Conservation (phyloP, 2,329 filamentous ascomycete species). For the Plectosphaerella sp. region DNA sequence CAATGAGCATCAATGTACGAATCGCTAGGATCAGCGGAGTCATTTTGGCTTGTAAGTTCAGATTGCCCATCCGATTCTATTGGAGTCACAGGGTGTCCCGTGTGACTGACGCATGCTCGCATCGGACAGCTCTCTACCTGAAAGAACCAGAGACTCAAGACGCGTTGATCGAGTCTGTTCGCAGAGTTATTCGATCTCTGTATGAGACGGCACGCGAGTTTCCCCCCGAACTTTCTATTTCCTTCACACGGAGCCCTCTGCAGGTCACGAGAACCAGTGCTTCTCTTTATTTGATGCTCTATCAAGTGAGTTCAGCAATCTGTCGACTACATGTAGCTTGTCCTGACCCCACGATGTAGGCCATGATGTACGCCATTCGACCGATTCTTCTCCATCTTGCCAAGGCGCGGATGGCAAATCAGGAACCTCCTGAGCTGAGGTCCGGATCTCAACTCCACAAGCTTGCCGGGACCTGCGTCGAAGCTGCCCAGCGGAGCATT, state of each 20-base stretch:
- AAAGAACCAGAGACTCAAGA: background rate
- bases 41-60: background rate
- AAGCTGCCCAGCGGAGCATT: background rate
- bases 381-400: background rate
- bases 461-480: background rate
- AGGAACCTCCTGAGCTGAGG: background rate
- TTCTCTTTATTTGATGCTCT: constrained; percentile 1
- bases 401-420: background rate
- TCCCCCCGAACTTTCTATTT: background rate
- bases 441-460: background rate
- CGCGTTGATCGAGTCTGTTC: background rate
- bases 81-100: too few relatives aligned
- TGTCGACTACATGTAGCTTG: background rate
- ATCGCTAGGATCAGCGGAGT: background rate
- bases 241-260: background rate
- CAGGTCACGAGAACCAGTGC: background rate
- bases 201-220: background rate
- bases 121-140: background rate
- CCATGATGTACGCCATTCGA: background rate
- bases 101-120: background rate
- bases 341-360: background rate
- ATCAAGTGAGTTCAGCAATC: background rate
- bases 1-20: background rate
- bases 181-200: background rate
- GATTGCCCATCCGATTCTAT: background rate